Evolutionary conservation across 768 basidiomycete genomes (phyloP).

Genomic region (Tricholoma hemisulphureum): DNA sequence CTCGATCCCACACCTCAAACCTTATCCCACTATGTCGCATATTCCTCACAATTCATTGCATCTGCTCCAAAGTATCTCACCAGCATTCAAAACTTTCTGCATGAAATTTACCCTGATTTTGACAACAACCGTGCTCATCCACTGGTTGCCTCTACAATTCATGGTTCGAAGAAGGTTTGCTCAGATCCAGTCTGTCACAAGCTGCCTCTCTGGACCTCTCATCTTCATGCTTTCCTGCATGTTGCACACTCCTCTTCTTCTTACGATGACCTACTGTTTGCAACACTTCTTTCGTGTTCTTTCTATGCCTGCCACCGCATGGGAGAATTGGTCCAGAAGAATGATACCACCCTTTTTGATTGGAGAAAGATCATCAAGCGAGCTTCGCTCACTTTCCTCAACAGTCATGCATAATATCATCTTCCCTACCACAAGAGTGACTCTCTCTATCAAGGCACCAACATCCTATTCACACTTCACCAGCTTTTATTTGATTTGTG

Average conservation of each 20-base stretch:
- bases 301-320: not conserved
- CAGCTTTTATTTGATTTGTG: no score
- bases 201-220: not conserved
- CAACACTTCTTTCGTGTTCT: not conserved
- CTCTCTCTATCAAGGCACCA: not conserved
- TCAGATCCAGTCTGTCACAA: not conserved
- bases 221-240: not conserved
- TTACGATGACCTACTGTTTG: not conserved
- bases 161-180: not conserved
- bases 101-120: no score
- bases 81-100: not conserved
- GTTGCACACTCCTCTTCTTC: not conserved
- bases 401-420: not conserved
- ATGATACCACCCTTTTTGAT: no score
- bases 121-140: not conserved
- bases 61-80: not conserved
- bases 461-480: not conserved
- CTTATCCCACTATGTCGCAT: constrained; percentile 16
- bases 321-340: no score
- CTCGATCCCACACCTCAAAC: constrained; percentile 21
- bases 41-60: constrained; percentile 12
- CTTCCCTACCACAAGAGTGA: not conserved
- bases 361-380: not conserved
- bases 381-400: not conserved
- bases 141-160: not conserved